Evolutionary conservation across 371 early-diverging fungal species (phyloP).

Genomic region (Coemansia sp.): DNA sequence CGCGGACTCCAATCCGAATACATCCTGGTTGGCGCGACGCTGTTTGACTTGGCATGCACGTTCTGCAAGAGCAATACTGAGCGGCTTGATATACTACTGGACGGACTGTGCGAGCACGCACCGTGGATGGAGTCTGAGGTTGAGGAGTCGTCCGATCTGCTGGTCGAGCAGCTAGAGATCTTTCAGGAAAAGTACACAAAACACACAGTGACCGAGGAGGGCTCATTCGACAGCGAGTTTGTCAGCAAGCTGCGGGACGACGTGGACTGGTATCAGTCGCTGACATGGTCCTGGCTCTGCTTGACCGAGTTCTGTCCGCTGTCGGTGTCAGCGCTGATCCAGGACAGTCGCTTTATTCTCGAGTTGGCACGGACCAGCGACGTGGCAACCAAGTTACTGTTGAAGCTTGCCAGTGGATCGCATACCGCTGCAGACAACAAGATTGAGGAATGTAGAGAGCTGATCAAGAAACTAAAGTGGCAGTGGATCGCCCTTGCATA

Average conservation of each 20-base stretch:
- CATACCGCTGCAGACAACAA: background rate
- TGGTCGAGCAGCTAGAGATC: constrained; percentile 25
- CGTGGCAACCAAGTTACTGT: constrained; percentile 18
- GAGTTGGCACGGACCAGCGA: constrained; percentile 30
- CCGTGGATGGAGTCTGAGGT: constrained; percentile 40
- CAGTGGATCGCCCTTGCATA: constrained; percentile 32
- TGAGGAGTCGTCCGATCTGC: constrained; percentile 32
- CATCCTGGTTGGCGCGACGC: constrained; percentile 40
- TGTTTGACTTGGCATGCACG: constrained; percentile 35
- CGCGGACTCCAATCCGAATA: constrained; percentile 26
- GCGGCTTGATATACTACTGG: constrained; percentile 13
- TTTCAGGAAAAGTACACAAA: constrained; percentile 20
- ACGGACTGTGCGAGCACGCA: constrained; percentile 20
- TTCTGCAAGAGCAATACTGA: constrained; percentile 15
- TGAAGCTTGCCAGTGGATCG: background rate
- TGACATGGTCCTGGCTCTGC: constrained; percentile 30
- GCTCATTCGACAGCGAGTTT: constrained; percentile 7
- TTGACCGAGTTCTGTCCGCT: constrained; percentile 23
- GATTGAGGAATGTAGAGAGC: background rate
- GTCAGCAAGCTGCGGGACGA: constrained; percentile 16
- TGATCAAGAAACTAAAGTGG: constrained; percentile 40
- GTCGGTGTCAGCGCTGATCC: constrained; percentile 15
- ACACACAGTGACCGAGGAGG: constrained; percentile 3
- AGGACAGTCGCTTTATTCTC: constrained; percentile 26
- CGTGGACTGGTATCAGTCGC: constrained; percentile 27